Evolutionary conservation across 306 rosid species (phyloP), one percentile per base, ranked within the genome.

Genomic region (Begonia peltatifolia): DNA sequence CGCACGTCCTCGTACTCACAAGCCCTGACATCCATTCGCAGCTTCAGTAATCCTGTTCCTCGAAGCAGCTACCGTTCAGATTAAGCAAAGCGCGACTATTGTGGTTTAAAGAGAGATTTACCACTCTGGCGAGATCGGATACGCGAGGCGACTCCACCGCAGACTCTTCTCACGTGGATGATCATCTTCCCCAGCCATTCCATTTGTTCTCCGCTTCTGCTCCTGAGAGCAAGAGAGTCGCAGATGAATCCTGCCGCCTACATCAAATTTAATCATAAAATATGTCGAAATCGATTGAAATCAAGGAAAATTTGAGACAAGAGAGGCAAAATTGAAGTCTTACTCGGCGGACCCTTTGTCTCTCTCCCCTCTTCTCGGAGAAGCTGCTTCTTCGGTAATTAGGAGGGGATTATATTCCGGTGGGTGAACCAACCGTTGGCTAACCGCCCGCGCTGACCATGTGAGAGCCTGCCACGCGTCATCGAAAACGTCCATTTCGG

Each of bases 1-100:
- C 60, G 87, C 70, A 89, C 84, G 55, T 89, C 97, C 17, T 79
- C 81, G 22, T 89, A 80, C 52, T 84, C 76, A 42, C 93, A 82
- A 6, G 83, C 66, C 53, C 64, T 76, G 63, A 89, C 82, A 57
- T 89, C 95, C 15, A 60, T 65, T 9, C 71, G 63, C 35, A 88
- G 74, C 68, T 78, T 79, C 63, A 66, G 44, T 3, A 79, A 20
- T 35, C 95, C 95, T 88, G 69, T 30, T 61, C 41, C 57, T 23
- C 49, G 18, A 7, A 9, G 18, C 9, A 2, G 18, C 18, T 17
- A 50, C 10, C 18, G 2, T 13, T 14, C 56, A 46, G 46, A 36
- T 35, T 2, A 48, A 20, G 12, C 44, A 53, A 30, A 30, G 8
- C 38, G 38, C 1, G 8, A 30, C 6, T 30, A 7, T 30, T 30